These are phyloP conservation scores for Globisporangium polare DNA, from an alignment of 352 stramenopile genomes.

Conservation along the genomic window DNA sequence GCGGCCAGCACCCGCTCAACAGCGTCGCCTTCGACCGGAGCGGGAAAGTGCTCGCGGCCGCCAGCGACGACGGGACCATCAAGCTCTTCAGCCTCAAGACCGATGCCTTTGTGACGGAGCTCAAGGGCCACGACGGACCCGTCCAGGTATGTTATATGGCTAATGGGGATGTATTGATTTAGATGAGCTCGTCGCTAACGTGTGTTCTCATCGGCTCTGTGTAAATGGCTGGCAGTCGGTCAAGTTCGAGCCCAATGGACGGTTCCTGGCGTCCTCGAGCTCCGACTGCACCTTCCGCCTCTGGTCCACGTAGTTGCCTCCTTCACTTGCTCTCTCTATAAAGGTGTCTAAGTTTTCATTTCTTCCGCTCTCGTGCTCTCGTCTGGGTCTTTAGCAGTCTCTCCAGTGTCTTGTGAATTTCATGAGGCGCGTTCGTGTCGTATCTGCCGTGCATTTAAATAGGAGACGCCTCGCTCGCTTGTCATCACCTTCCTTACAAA, in stretches of 20 bases:
- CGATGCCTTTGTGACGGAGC: constrained; percentile 59
- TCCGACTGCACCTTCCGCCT: constrained; percentile 93
- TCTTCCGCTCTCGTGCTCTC: no score
- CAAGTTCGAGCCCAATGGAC: constrained; percentile 86
- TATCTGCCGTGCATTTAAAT: constrained; percentile 8
- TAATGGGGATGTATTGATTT: constrained; percentile 8
- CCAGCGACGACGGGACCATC: constrained; percentile 88
- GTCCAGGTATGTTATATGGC: constrained; percentile 76
- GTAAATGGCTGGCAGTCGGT: constrained; percentile 59
- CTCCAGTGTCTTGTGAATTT: not conserved
- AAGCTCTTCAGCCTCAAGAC: constrained; percentile 87
- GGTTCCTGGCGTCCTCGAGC: constrained; percentile 88
- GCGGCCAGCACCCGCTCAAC: constrained; percentile 88
- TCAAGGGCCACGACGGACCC: constrained; percentile 90
- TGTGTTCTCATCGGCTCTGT: no score
- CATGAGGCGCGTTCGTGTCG: not conserved
- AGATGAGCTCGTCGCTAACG: not conserved
- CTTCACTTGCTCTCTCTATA: constrained; percentile 6
- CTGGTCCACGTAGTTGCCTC: constrained; percentile 55
- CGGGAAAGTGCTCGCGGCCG: constrained; percentile 76
- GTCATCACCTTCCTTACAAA: constrained; percentile 28
- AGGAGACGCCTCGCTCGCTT: not conserved
- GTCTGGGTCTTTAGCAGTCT: constrained; percentile 9
- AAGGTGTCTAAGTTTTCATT: constrained; percentile 13
- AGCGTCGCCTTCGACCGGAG: constrained; percentile 89